Conservation (phyloP, 176 grass and related monocot genomes). For the Juncus effusus region DNA sequence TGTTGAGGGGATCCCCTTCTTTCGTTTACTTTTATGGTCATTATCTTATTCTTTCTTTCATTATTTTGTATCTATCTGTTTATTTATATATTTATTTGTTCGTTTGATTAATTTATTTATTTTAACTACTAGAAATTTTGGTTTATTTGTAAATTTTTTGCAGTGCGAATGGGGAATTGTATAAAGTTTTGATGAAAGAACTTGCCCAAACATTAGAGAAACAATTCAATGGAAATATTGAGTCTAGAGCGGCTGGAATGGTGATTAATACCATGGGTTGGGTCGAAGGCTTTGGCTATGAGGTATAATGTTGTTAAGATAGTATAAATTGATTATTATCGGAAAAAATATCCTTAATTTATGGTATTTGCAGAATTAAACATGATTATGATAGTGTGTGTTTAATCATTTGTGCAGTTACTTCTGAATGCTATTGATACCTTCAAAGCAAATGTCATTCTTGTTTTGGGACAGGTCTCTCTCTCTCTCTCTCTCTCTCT, state of each 20-base stretch:
- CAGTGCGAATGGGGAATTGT: conserved; percentile 80
- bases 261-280: conserved; percentile 97
- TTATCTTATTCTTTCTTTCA: too few species aligned
- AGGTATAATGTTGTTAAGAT: conserved; percentile 35
- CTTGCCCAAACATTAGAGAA: conserved; percentile 78
- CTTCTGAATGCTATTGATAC: conserved; percentile 86
- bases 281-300: conserved; percentile 97
- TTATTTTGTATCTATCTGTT: too few species aligned
- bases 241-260: conserved; percentile 93
- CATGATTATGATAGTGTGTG: not conserved
- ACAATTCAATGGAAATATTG: conserved; percentile 81
- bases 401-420: conserved; percentile 40
- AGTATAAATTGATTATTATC: conserved; percentile 1
- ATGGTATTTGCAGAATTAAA: conserved; percentile 5
- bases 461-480: conserved; percentile 81
- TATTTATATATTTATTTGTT: too few species aligned
- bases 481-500: conserved; percentile 4
- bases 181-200: conserved; percentile 95
- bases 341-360: conserved; percentile 1
- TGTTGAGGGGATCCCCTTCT: too few species aligned
- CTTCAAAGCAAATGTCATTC: conserved; percentile 81
- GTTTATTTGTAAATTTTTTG: too few species aligned
- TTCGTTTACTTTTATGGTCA: too few species aligned
- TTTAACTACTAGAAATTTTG: too few species aligned
- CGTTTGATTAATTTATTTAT: too few species aligned